A percentile compares a stretch with the other conserved stretches of the same genome.
These are phyloP conservation scores for Sclerotinia borealis DNA, from an alignment of 2,329 filamentous ascomycete species.

Conservation along the genomic window DNA sequence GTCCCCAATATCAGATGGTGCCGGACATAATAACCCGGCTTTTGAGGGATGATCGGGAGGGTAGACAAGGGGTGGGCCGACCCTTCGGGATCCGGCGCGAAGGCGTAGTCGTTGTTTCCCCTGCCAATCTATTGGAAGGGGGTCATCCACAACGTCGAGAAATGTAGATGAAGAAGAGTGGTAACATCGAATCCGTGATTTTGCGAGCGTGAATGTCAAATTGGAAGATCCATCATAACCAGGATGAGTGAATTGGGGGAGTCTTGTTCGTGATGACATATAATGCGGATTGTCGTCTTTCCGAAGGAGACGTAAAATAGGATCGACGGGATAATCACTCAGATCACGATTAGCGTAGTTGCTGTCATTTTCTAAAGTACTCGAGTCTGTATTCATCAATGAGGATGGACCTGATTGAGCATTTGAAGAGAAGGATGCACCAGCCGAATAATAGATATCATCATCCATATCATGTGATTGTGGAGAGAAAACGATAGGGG, in stretches of 20 bases:
- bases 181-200: conserved; percentile 51
- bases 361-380: background rate
- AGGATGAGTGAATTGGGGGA: conserved; percentile 42
- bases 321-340: conserved; percentile 23
- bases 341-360: conserved; percentile 5
- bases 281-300: conserved; percentile 35
- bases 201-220: conserved; percentile 44
- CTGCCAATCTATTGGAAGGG: conserved; percentile 34
- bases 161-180: conserved; percentile 47
- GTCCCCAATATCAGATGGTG: conserved; percentile 14
- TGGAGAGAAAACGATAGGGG: conserved; percentile 41
- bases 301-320: conserved; percentile 21
- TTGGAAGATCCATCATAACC: conserved; percentile 40
- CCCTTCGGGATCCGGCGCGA: conserved; percentile 41
- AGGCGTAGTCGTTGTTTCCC: conserved; percentile 40
- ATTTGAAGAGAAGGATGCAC: conserved; percentile 2
- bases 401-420: background rate
- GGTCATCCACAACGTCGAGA: conserved; percentile 53
- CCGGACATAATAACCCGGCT: conserved; percentile 16
- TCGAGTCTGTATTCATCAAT: background rate
- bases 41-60: background rate
- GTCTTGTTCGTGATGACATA: conserved; percentile 33
- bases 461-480: conserved; percentile 10
- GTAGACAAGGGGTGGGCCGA: conserved; percentile 29
- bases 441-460: conserved; percentile 3